Base-by-base conservation (phyloP, 331 rosid species). In the Malus hybrid region DNA sequence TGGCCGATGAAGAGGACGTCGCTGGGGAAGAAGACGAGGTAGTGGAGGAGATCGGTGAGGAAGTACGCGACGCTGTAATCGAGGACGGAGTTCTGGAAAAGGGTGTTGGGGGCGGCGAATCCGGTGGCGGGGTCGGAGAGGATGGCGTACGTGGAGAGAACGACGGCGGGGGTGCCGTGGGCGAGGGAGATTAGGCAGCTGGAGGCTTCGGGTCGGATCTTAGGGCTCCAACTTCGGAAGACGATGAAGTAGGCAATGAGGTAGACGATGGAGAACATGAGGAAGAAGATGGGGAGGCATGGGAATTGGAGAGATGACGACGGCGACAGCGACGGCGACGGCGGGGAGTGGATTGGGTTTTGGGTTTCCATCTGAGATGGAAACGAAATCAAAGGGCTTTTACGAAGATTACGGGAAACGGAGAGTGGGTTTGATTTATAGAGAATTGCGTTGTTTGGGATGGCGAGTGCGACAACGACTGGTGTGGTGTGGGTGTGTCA, bases 21-120 rank as follows among this genome's bases (percentile, higher is more conserved):
- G 7, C 28, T 0, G 6, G 99, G 97, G 86, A 53, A 71, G 89
- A 92, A 94, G 13, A 76, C 52, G 52, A 89, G 16, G 84, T 87
- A 92, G 88, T 94, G 97, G 19, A 92, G 56, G 7, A 94, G 90
- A 84, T 94, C 99, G 75, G 67, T 84, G 52, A 88, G 84, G 77
- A 92, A 94, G 80, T 94, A 94, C 6, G 99, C 92, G 82, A 81
- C 84, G 89, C 99, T 94, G 82, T 79, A 94, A 18, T 94, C 99
- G 14, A 94, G 93, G 15, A 89, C 96, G 2, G 78, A 6, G 70
- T 83, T 89, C 63, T 90, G 90, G 75, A 84, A 73, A 1, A 63
- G 3, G 9, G 97, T 87, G 80, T 88, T 94, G 4, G 75, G 48
- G 3, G 89, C 79, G 2, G 88, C 92, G 83, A 94, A 94, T 22